phyloP scores from a whole-genome alignment of 768 basidiomycete species.

The Botryobasidium botryosum region DNA sequence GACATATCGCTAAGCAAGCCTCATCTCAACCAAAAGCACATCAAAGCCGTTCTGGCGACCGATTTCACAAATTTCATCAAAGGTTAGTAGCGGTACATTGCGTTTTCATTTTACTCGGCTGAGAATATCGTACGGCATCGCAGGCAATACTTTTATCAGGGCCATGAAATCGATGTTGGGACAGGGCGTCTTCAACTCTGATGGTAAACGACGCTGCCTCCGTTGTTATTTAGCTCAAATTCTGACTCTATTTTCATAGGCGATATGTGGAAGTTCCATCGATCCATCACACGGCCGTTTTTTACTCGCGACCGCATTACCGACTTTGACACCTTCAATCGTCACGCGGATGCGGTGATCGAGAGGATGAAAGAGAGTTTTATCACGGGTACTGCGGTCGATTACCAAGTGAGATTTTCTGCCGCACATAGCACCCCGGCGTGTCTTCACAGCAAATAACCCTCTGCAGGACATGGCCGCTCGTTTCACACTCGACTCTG shows the following conservation, averaged over 20 bases:
- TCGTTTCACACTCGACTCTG: slow-evolving; percentile 48
- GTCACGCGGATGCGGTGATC: slow-evolving; percentile 28
- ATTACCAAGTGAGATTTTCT: slow-evolving; percentile 31
- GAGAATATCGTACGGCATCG: not conserved
- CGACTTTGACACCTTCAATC: slow-evolving; percentile 45
- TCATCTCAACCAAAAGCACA: too few relatives aligned
- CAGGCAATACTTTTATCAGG: slow-evolving; percentile 22
- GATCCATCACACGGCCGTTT: slow-evolving; percentile 51
- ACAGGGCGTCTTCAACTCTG: slow-evolving; percentile 39
- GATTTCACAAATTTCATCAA: slow-evolving; percentile 44
- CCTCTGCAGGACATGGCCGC: slow-evolving; percentile 31
- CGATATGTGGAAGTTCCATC: slow-evolving; percentile 65
- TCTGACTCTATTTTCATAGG: slow-evolving; percentile 14
- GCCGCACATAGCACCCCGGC: slow-evolving; percentile 1
- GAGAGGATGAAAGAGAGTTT: slow-evolving; percentile 27
- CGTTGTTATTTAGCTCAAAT: not conserved
- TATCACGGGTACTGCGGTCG: slow-evolving; percentile 31
- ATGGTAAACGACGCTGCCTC: slow-evolving; percentile 3
- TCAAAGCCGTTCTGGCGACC: slow-evolving; percentile 38
- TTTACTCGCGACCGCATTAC: slow-evolving; percentile 43
- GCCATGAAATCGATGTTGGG: slow-evolving; percentile 36
- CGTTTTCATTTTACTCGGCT: slow-evolving; percentile 7
- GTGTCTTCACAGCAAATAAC: not conserved
- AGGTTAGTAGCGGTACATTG: slow-evolving; percentile 21
- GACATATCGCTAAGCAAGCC: too few relatives aligned